Conservation (phyloP, 495 filamentous ascomycete genomes). For the Aspergillus leporis region DNA sequence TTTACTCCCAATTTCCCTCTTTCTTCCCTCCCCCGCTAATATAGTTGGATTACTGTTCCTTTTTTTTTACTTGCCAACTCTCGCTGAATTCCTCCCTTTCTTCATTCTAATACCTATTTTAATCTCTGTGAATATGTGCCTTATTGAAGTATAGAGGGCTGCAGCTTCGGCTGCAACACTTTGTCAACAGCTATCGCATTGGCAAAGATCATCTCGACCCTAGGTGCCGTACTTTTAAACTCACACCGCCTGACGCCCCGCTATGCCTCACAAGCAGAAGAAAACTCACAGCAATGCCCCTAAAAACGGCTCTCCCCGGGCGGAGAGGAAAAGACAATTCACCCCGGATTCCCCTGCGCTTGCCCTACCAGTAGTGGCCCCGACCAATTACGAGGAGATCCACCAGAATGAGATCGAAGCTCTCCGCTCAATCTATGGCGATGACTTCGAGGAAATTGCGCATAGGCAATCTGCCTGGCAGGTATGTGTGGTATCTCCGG, state of each 20-base stretch:
- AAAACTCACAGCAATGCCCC: slow-evolving; percentile 38
- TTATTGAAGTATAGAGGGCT: slow-evolving; percentile 37
- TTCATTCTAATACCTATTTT: slow-evolving; percentile 5
- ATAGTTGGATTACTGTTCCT: neutral
- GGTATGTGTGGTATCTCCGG: slow-evolving; percentile 43
- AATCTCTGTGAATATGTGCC: slow-evolving; percentile 24
- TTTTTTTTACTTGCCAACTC: slow-evolving; percentile 1
- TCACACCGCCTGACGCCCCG: slow-evolving; percentile 39
- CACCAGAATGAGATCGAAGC: slow-evolving; percentile 88
- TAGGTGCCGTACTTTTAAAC: slow-evolving; percentile 19
- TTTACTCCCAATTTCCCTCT: slow-evolving; percentile 14
- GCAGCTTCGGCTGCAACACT: slow-evolving; percentile 43
- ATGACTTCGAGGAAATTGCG: slow-evolving; percentile 79
- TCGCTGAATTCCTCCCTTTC: neutral
- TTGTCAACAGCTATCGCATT: slow-evolving; percentile 31
- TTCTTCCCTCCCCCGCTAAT: slow-evolving; percentile 13
- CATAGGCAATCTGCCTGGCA: slow-evolving; percentile 82
- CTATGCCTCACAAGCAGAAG: slow-evolving; percentile 54
- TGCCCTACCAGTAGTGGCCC: slow-evolving; percentile 29
- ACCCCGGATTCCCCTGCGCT: slow-evolving; percentile 30
- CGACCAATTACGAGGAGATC: slow-evolving; percentile 75
- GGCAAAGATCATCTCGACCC: slow-evolving; percentile 29
- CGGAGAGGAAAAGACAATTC: slow-evolving; percentile 35
- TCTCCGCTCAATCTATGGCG: slow-evolving; percentile 85
- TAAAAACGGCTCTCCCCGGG: slow-evolving; percentile 32